Conservation (phyloP, 2,329 filamentous ascomycete species). For the Thyridium curvatum region DNA sequence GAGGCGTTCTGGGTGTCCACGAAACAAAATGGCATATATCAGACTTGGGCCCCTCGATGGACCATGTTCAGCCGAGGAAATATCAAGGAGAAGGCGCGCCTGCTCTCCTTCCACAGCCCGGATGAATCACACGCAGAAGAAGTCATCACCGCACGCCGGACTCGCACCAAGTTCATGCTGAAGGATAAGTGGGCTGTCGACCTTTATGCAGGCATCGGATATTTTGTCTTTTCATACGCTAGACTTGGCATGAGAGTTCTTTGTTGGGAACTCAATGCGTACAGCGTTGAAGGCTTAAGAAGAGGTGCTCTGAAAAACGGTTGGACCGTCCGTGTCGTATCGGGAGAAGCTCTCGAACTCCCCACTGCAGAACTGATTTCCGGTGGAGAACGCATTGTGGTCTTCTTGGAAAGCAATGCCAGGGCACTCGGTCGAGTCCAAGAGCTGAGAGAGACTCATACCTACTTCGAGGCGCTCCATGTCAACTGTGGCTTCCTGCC, state of each 20-base stretch:
- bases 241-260: constrained; percentile 66
- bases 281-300: constrained; percentile 77
- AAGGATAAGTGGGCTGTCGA: constrained; percentile 57
- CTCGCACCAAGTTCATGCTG: constrained; percentile 4
- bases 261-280: constrained; percentile 86
- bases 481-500: constrained; percentile 61
- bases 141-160: neutral
- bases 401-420: no score
- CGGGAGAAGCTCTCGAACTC: constrained; percentile 27
- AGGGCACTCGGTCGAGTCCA: no score
- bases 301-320: constrained; percentile 67
- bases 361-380: constrained; percentile 28
- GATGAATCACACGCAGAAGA: constrained; percentile 24
- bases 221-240: constrained; percentile 84
- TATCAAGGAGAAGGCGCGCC: constrained; percentile 76
- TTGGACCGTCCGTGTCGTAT: constrained; percentile 55
- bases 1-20: constrained; percentile 72
- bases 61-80: constrained; percentile 96
- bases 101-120: constrained; percentile 48
- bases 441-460: no score
- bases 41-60: constrained; percentile 82
- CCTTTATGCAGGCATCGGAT: constrained; percentile 88
- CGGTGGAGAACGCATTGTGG: constrained; percentile 34
- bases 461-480: constrained; percentile 32
- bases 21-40: constrained; percentile 71